Percentiles rank a stretch among this genome's conserved stretches.
Evolutionary conservation across 2,329 filamentous ascomycete species (phyloP).

Genomic region (Microcera coccophila): DNA sequence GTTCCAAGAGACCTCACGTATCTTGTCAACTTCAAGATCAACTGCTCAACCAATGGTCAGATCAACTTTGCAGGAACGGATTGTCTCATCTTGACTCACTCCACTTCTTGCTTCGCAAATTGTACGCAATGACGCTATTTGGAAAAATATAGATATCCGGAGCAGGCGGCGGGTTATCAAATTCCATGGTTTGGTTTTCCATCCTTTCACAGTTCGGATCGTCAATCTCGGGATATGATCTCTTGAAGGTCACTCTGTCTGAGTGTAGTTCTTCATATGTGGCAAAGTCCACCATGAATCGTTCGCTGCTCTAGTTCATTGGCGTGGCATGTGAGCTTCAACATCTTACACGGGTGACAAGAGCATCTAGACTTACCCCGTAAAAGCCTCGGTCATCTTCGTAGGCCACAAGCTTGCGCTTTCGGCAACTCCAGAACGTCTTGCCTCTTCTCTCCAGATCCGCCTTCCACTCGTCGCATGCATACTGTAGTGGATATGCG

Average conservation of each 20-base stretch:
- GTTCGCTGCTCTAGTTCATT: neutral
- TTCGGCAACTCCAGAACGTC: neutral
- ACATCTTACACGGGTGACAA: neutral
- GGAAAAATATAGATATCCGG: neutral
- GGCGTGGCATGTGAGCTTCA: neutral
- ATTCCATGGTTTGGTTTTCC: neutral
- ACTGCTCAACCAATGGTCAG: neutral
- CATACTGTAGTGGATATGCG: neutral
- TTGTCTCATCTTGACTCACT: neutral
- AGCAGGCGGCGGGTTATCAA: neutral
- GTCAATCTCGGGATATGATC: neutral
- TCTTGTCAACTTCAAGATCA: conserved; percentile 9
- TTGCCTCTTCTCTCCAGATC: neutral
- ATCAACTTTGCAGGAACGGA: neutral
- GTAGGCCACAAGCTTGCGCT: neutral
- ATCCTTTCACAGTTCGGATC: neutral
- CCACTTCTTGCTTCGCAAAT: neutral
- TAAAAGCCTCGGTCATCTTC: neutral
- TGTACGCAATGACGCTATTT: neutral
- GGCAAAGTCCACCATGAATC: neutral
- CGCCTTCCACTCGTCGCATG: neutral
- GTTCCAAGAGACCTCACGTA: conserved; percentile 12
- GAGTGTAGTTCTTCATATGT: neutral
- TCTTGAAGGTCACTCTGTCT: neutral
- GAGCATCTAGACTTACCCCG: neutral